Base-by-base conservation (phyloP, 1,284 basidiomycete species). In the Apiotrichum mycotoxinovorans region DNA sequence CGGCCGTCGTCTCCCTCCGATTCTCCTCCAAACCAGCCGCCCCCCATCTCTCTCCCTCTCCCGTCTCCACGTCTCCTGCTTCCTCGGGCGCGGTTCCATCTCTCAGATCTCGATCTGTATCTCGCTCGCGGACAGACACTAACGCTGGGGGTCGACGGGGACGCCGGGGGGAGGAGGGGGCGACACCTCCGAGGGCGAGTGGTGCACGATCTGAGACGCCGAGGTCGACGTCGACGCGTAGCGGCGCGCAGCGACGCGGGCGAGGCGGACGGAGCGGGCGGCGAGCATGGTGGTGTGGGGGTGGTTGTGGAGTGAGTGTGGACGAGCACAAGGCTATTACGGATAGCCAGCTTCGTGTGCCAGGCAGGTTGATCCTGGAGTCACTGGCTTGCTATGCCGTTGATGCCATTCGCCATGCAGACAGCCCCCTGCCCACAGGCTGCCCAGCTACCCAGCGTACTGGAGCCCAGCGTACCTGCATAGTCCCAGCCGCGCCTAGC, bases 71-170 rank as follows among this genome's bases (percentile, higher is more conserved):
- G 4, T 22, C 10, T 10, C 40, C n/a, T 41, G 20, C 40, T 22
- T 41, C 40, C 40, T 38, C 34, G n/a, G 34, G 17, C 34, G 34
- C 34, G 17, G 20, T 15, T 49, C 47, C 34, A 26, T 34, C 12
- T n/a, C 37, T 50, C 49, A 18, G 23, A 14, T 18, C 37, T 23
- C 40, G 20, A 33, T 30, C n/a, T n/a, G n/a, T n/a, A 48, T 52
- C 45, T 10, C 27, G 11, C 22, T 35, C 46, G n/a, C 18, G 27
- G 15, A 22, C 9, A 20, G 37, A 40, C 48, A 71, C 73, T 52
- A 56, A 75, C 73, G 62, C 61, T 73, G 71, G n/a, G 73, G 73
- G 62, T 75, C 73, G 54, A 73, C 57, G 56, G 71, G 66, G 48
- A 72, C 64, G 51, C 73, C 73, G 22, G 70, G 70, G 26, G 65